phyloP scores from a whole-genome alignment of 768 basidiomycete genomes.

The Naganishia onofrii region DNA sequence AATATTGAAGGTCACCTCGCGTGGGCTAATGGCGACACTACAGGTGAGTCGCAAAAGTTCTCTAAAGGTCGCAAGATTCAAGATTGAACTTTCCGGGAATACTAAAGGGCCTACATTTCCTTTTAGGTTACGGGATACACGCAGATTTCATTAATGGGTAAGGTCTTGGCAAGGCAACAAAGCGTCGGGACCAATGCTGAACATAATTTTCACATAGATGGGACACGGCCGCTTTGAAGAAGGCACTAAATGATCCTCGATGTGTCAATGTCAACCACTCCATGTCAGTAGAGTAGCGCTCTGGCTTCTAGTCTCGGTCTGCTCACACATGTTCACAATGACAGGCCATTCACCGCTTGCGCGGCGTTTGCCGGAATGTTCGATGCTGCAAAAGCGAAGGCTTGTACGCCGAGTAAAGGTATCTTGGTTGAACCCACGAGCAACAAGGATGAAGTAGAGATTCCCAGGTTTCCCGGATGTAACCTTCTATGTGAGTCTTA shows the following conservation, averaged over 20 bases:
- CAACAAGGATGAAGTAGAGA: conserved; percentile 39
- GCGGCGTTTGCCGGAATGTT: not conserved
- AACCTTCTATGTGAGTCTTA: conserved; percentile 36
- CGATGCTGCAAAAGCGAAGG: not conserved
- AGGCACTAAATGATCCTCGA: conserved; percentile 56
- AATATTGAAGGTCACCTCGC: conserved; percentile 38
- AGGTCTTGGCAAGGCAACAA: not conserved
- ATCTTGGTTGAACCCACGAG: conserved; percentile 30
- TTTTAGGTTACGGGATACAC: conserved; percentile 60
- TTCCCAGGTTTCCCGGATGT: conserved; percentile 43
- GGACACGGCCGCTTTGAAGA: conserved; percentile 60
- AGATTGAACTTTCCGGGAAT: too few relatives aligned
- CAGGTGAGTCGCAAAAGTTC: conserved; percentile 49
- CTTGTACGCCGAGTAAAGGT: conserved; percentile 39
- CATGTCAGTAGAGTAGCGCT: not conserved
- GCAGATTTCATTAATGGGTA: conserved; percentile 40
- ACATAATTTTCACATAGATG: conserved; percentile 53
- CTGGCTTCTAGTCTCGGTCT: conserved; percentile 4
- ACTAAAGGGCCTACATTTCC: too few relatives aligned
- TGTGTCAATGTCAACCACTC: conserved; percentile 27
- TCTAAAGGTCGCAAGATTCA: too few relatives aligned
- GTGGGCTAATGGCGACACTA: conserved; percentile 62
- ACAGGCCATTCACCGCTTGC: conserved; percentile 16
- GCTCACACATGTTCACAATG: not conserved
- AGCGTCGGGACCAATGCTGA: not conserved